Evolutionary conservation across 169 alveolate species (phyloP).

Genomic region (Theileria parva): DNA sequence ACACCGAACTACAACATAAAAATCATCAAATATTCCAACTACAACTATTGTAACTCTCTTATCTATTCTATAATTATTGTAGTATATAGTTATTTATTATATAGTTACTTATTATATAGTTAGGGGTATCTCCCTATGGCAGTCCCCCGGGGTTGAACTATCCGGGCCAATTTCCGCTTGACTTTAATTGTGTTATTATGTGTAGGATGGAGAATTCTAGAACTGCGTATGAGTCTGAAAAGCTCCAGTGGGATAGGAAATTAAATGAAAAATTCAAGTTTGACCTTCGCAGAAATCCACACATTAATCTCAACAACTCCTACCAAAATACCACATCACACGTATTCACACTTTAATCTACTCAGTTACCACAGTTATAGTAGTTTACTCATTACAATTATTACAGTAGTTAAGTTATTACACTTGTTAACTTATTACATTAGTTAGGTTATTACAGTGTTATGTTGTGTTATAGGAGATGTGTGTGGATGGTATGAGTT

Average conservation of each 20-base stretch:
- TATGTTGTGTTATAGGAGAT: not conserved
- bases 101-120: no score
- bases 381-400: no score
- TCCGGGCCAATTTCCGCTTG: no score
- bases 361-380: no score
- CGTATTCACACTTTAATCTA: not conserved
- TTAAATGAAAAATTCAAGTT: conserved; percentile 31
- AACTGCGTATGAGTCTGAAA: not conserved
- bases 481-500: not conserved
- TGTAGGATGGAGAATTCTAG: not conserved
- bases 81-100: no score
- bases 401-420: no score
- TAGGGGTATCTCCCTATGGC: no score
- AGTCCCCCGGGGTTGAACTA: no score
- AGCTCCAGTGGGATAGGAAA: conserved; percentile 8
- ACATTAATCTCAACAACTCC: conserved; percentile 27
- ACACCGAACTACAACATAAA: conserved; percentile 15
- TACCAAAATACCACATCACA: not conserved
- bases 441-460: no score
- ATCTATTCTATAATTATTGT: no score
- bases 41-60: not conserved
- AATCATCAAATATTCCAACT: not conserved
- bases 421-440: no score
- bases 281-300: conserved; percentile 28
- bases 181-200: not conserved